A percentile compares a stretch with the other conserved stretches of the same genome.
Conservation (phyloP, 1,139 yeast genomes). For the Yamadazyma epiphylla region DNA sequence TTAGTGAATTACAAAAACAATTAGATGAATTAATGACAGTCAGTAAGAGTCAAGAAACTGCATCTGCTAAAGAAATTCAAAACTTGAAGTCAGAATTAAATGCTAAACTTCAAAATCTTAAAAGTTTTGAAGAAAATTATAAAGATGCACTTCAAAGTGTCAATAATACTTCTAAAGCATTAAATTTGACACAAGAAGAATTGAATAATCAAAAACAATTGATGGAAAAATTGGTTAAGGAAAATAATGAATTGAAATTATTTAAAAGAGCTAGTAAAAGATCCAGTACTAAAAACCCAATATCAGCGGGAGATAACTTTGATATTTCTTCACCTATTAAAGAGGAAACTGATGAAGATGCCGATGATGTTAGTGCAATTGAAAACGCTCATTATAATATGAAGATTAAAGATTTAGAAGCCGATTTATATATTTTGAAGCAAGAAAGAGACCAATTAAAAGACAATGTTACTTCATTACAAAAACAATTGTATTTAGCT, state of each 20-base stretch:
- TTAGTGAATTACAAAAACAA: constrained; percentile 43
- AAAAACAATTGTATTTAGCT: constrained; percentile 50
- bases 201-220: constrained; percentile 54
- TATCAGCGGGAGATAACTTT: constrained; percentile 9
- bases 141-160: constrained; percentile 69
- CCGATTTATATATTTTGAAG: constrained; percentile 73
- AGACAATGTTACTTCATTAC: constrained; percentile 55
- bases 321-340: constrained; percentile 9
- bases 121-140: constrained; percentile 50
- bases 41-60: constrained; percentile 35
- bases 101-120: constrained; percentile 32
- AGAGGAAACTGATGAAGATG: constrained; percentile 18
- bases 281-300: constrained; percentile 23
- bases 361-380: constrained; percentile 47
- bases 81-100: constrained; percentile 34
- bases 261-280: constrained; percentile 43
- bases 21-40: constrained; percentile 42
- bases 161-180: constrained; percentile 71
- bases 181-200: constrained; percentile 71
- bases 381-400: constrained; percentile 67
- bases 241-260: constrained; percentile 65
- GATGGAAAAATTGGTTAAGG: constrained; percentile 55
- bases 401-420: constrained; percentile 78
- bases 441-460: constrained; percentile 83
- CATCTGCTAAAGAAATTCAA: constrained; percentile 28